Conservation (phyloP, 192 early-diverging fungal genomes). For the Umbelopsis vinacea region DNA sequence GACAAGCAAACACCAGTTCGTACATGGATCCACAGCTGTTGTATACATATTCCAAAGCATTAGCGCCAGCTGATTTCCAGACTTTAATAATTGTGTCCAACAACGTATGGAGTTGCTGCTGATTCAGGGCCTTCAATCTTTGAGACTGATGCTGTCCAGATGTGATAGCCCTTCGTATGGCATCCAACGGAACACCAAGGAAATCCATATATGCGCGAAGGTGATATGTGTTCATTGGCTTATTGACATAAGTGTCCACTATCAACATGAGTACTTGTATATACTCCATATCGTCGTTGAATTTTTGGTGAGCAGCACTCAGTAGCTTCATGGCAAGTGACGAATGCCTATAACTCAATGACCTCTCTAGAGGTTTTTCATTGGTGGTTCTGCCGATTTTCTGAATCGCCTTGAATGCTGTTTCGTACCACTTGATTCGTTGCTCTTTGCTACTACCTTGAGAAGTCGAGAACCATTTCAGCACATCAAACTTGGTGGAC, state of each 20-base stretch:
- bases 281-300: background rate
- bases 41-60: background rate
- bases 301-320: background rate
- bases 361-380: background rate
- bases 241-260: background rate
- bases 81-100: background rate
- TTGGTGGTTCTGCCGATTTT: constrained; percentile 13
- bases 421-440: background rate
- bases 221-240: constrained; percentile 13
- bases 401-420: constrained; percentile 9
- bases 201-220: constrained; percentile 12
- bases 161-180: background rate
- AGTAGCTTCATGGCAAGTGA: constrained; percentile 3
- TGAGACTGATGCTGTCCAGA: background rate
- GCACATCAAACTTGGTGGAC: background rate
- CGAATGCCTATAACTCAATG: constrained; percentile 1
- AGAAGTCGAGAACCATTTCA: background rate
- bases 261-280: background rate
- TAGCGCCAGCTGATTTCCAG: background rate
- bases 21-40: constrained; percentile 5
- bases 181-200: constrained; percentile 2
- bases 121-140: background rate
- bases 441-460: background rate
- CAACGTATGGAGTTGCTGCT: background rate
- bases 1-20: background rate